Conservation (phyloP, 2,329 filamentous ascomycete species). For the Nemania serpens region DNA sequence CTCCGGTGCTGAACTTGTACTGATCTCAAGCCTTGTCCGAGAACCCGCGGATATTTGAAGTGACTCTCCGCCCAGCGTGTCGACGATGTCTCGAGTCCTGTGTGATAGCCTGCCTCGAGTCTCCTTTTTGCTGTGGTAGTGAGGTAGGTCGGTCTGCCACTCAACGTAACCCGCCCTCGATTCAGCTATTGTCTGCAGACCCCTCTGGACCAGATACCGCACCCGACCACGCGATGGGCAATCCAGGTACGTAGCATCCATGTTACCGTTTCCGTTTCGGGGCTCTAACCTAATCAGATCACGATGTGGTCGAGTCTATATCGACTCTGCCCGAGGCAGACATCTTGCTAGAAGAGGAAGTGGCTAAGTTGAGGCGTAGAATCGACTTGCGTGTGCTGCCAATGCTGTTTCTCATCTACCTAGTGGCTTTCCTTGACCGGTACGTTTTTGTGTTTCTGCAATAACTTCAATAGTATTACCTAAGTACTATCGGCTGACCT, state of each 20-base stretch:
- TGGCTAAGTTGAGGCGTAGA: slow-evolving; percentile 12
- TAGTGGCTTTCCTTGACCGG: slow-evolving; percentile 31
- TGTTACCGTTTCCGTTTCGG: neutral
- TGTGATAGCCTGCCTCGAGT: too few relatives aligned
- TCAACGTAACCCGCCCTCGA: too few relatives aligned
- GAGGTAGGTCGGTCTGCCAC: too few relatives aligned
- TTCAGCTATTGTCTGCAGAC: too few relatives aligned
- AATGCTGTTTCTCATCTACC: slow-evolving; percentile 28
- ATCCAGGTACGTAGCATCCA: neutral
- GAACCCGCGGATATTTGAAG: too few relatives aligned
- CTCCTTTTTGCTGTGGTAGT: too few relatives aligned
- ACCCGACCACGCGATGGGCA: neutral
- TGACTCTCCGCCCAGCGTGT: too few relatives aligned
- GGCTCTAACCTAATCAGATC: neutral
- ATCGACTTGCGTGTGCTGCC: slow-evolving; percentile 31
- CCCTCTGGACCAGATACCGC: too few relatives aligned
- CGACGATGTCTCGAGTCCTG: too few relatives aligned
- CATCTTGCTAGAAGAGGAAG: neutral
- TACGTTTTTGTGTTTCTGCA: neutral
- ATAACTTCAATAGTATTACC: neutral
- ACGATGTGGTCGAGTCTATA: neutral
- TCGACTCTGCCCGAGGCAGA: neutral
- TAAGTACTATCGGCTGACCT: neutral
- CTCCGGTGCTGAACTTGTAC: too few relatives aligned
- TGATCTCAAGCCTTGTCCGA: too few relatives aligned